Evolutionary conservation across 805 yeast genomes (phyloP).

Genomic region (Wickerhamiella brachini): DNA sequence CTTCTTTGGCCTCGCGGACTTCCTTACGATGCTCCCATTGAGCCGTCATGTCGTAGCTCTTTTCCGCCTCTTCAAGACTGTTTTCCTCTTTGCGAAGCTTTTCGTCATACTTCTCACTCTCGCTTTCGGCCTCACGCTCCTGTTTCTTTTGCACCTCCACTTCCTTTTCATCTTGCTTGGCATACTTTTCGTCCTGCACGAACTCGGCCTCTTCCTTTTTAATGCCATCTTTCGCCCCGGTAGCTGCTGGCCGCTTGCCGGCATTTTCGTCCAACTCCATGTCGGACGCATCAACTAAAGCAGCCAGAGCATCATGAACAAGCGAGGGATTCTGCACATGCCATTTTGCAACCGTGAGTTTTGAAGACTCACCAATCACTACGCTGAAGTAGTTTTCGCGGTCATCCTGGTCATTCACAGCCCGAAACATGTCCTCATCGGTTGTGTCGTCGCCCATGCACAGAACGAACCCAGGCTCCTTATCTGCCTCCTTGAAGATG

Average conservation of each 20-base stretch:
- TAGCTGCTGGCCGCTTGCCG: background rate
- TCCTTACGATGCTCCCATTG: background rate
- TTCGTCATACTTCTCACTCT: background rate
- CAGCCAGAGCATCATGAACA: constrained; percentile 13
- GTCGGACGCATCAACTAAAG: constrained; percentile 1
- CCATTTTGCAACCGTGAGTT: constrained; percentile 26
- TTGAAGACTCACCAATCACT: constrained; percentile 24
- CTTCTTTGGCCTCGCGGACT: background rate
- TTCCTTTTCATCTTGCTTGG: background rate
- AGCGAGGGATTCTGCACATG: constrained; percentile 16
- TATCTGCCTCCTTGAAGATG: constrained; percentile 38
- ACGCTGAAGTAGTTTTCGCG: constrained; percentile 18
- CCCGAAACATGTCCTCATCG: constrained; percentile 93
- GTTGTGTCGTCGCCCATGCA: constrained; percentile 95
- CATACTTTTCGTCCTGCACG: background rate
- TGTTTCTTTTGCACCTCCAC: background rate
- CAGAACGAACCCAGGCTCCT: constrained; percentile 65
- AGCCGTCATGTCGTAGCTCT: background rate
- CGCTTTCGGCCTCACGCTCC: background rate
- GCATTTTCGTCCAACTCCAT: background rate
- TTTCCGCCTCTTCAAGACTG: background rate
- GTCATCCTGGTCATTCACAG: constrained; percentile 49
- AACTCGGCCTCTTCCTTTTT: background rate
- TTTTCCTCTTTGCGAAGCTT: background rate
- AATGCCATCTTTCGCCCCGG: background rate